Base-by-base conservation (phyloP, 495 filamentous ascomycete genomes). In the Podospora pseudoanserina region DNA sequence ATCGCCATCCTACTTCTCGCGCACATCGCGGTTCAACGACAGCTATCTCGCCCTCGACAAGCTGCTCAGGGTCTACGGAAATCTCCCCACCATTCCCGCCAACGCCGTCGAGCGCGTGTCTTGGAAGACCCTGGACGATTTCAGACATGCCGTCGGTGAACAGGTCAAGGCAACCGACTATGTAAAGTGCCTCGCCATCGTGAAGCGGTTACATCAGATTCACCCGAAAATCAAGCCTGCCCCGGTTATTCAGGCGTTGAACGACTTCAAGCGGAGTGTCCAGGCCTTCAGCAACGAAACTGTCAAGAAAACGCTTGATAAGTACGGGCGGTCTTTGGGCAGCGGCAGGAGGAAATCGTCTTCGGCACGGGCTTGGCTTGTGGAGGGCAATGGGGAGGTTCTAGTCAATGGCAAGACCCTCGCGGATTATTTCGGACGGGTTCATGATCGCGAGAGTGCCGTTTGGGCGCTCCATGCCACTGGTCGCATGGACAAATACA, bases 381-480 rank as follows among this genome's bases (percentile, higher is more conserved):
- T 98, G 9, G 94, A 98, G 80, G 95, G 95, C 1, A 90, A 91
- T 30, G 95, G 95, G 1, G 89, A 97, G 77, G 89, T 96, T 13
- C 74, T 93, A 68, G 81, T 99, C 70, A 99, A 99, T 79, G 93
- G 93, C 26, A 94, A 92, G 81, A 86, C 83, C 15, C 79, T 99
- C 60, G 83, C 86, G 26, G 86, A 92, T 23, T 86, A 86, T 30
- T 99, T 99, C 77, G 89, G 88, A 32, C 86, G 95, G 28, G 79
- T 98, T 57, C 94, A 98, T 79, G 95, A 99, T 76, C 88, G 95
- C 27, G 96, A 98, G 81, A 97, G 92, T 73, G 95, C 91, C 0
- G 80, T 96, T 9, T 98, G 94, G 94, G 87, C 96, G 4, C 77
- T 98, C 72, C 90, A 92, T 69, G 86, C 86, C 60, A 94, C 93